Evolutionary conservation across 331 rosid genomes (phyloP).

Genomic region (Spiraea crenata): DNA sequence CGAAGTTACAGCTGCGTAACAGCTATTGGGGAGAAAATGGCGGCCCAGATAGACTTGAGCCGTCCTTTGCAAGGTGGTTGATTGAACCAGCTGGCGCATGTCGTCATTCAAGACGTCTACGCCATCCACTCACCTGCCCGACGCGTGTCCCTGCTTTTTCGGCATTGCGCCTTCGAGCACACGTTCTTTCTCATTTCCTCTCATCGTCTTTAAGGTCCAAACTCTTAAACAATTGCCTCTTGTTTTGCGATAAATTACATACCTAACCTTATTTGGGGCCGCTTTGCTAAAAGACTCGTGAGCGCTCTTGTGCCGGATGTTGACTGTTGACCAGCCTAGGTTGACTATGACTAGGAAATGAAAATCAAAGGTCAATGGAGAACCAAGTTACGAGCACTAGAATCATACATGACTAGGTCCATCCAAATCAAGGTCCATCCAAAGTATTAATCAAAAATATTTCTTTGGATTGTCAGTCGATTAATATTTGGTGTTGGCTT

Average conservation of each 20-base stretch:
- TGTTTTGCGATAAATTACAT: neutral
- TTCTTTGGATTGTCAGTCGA: too few relatives aligned
- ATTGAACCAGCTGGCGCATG: neutral
- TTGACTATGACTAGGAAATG: neutral
- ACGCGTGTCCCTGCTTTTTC: neutral
- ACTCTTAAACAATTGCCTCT: neutral
- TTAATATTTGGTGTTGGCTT: too few relatives aligned
- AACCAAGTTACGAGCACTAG: neutral
- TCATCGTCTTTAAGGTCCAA: neutral
- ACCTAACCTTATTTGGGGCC: neutral
- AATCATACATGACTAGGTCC: too few relatives aligned
- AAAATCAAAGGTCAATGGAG: neutral
- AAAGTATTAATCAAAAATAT: too few relatives aligned
- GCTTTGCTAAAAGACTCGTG: neutral
- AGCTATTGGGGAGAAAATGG: neutral
- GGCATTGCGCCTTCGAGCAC: neutral
- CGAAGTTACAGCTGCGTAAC: neutral
- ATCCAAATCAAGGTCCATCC: too few relatives aligned
- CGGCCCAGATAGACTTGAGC: conserved; percentile 14
- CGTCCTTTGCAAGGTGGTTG: neutral
- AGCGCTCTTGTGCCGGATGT: neutral
- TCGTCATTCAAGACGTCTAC: neutral
- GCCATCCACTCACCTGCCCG: neutral
- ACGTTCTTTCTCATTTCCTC: neutral
- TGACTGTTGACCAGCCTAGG: neutral